Evolutionary conservation across 2,329 filamentous ascomycete species (phyloP).

Genomic region (Periconia macrospinosa): DNA sequence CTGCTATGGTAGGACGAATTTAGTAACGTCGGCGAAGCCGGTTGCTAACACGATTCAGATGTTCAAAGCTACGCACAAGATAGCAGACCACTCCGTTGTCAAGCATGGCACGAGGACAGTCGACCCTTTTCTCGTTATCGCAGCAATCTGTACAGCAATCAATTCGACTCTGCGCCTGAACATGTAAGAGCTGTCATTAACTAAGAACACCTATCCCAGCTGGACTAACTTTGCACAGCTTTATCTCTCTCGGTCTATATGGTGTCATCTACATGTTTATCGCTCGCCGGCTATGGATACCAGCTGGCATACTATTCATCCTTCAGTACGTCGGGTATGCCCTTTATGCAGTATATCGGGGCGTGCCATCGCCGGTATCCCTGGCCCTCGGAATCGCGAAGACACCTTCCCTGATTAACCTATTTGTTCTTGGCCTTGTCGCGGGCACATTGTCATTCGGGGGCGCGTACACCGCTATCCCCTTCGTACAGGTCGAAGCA

Average conservation of each 20-base stretch:
- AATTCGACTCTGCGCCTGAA: conserved; percentile 30
- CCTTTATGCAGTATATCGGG: conserved; percentile 36
- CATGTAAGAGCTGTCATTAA: conserved; percentile 18
- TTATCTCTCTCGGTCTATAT: conserved; percentile 29
- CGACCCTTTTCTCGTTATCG: conserved; percentile 29
- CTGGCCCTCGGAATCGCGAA: conserved; percentile 29
- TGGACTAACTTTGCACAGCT: conserved; percentile 5
- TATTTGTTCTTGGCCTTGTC: conserved; percentile 29
- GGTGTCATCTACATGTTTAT: conserved; percentile 23
- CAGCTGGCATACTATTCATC: conserved; percentile 22
- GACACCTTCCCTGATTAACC: conserved; percentile 30
- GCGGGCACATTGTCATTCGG: conserved; percentile 38
- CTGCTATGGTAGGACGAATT: conserved; percentile 28
- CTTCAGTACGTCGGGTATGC: conserved; percentile 33
- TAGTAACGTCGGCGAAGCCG: neutral
- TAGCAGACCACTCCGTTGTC: conserved; percentile 30
- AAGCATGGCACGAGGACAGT: conserved; percentile 25
- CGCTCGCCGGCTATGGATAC: conserved; percentile 23
- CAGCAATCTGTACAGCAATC: conserved; percentile 27
- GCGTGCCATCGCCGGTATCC: conserved; percentile 35
- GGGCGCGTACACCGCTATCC: conserved; percentile 40
- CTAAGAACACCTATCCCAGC: no score
- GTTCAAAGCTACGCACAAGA: conserved; percentile 29
- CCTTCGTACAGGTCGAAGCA: conserved; percentile 40
- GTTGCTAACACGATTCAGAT: conserved; percentile 16